Conservation (phyloP, 2,329 filamentous ascomycete genomes). For the Pestalotiopsis sp. region DNA sequence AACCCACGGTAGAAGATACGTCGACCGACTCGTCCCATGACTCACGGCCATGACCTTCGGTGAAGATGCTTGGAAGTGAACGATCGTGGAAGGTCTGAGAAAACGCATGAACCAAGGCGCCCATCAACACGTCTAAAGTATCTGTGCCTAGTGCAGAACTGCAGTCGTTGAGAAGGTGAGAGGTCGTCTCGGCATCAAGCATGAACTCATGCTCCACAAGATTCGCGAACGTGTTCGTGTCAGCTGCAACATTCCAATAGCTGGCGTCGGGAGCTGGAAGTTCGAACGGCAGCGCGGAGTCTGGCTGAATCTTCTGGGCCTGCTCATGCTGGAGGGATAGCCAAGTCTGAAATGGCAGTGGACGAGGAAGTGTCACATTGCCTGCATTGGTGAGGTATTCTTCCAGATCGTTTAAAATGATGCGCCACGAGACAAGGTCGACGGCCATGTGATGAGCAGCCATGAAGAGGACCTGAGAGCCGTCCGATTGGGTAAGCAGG, state of each 20-base stretch:
- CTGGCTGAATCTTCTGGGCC: slow-evolving; percentile 8
- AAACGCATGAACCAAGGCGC: slow-evolving; percentile 8
- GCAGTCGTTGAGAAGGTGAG: slow-evolving; percentile 10
- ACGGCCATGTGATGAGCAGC: slow-evolving; percentile 40
- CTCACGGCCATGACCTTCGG: slow-evolving; percentile 8
- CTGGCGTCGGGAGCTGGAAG: not conserved
- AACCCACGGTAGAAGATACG: not conserved
- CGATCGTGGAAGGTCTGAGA: slow-evolving; percentile 3
- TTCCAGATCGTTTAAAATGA: slow-evolving; percentile 46
- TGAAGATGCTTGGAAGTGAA: slow-evolving; percentile 22
- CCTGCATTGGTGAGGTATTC: slow-evolving; percentile 27
- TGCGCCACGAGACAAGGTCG: slow-evolving; percentile 48
- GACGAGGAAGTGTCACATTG: slow-evolving; percentile 11
- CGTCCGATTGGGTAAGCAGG: slow-evolving; percentile 18
- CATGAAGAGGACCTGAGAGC: slow-evolving; percentile 29
- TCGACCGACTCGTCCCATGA: slow-evolving; percentile 8
- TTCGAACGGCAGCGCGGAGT: slow-evolving; percentile 6
- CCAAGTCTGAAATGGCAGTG: slow-evolving; percentile 40
- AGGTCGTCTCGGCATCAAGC: not conserved
- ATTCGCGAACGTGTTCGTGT: slow-evolving; percentile 9
- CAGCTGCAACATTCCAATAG: slow-evolving; percentile 7
- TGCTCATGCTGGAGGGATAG: slow-evolving; percentile 6
- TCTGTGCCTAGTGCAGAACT: slow-evolving; percentile 8
- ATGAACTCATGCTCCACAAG: slow-evolving; percentile 7
- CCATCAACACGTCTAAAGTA: slow-evolving; percentile 11